A percentile compares a stretch with the other conserved stretches of the same genome.
Conservation (phyloP, 768 basidiomycete species). For the Russula ochroleuca region DNA sequence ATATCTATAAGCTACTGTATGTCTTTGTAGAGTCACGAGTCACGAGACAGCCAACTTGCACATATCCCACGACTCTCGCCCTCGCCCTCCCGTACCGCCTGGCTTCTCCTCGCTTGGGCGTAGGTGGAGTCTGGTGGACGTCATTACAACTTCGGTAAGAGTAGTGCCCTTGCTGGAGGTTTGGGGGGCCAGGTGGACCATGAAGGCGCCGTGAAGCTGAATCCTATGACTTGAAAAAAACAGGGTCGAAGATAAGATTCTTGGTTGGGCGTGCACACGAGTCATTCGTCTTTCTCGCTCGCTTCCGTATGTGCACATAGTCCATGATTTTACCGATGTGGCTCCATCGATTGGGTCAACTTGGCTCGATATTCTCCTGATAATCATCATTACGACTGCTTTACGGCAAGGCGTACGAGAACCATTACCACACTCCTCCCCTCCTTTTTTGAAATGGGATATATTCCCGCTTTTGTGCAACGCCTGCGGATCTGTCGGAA, state of each 20-base stretch:
- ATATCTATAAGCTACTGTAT: not conserved
- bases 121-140: no score
- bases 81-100: not conserved
- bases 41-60: slow-evolving; percentile 7
- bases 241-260: not conserved
- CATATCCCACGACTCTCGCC: not conserved
- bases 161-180: not conserved
- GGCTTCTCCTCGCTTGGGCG: not conserved
- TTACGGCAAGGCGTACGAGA: not conserved
- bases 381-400: not conserved
- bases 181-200: not conserved
- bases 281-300: not conserved
- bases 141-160: not conserved
- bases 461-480: not conserved
- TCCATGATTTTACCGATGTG: not conserved
- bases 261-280: not conserved
- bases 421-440: not conserved
- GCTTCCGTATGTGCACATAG: not conserved
- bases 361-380: not conserved
- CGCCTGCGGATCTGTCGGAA: not conserved
- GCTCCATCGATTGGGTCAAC: not conserved
- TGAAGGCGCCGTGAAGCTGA: not conserved
- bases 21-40: not conserved
- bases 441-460: not conserved
- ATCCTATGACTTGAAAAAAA: not conserved